Percentiles rank a stretch among this genome's conserved stretches.
Evolutionary conservation across 1,139 yeast species (phyloP).

Genomic region (Nadsonia starkeyi-henricii): DNA sequence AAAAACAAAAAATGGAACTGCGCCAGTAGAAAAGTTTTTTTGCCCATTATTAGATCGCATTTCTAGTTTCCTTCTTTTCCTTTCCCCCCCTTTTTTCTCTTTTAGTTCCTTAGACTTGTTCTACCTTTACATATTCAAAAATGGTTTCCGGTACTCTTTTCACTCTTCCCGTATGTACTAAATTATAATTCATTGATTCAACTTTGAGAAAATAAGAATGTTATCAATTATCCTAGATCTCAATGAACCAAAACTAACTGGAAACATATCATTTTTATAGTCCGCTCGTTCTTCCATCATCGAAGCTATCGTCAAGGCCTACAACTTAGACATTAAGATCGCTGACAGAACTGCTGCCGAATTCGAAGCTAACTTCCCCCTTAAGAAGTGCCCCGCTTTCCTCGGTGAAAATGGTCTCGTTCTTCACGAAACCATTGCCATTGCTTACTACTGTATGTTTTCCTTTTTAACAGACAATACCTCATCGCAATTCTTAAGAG

Average conservation of each 20-base stretch:
- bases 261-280: constrained; percentile 10
- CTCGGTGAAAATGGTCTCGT: constrained; percentile 68
- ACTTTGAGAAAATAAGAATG: no score
- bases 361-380: constrained; percentile 53
- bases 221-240: no score
- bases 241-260: constrained; percentile 2
- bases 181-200: no score
- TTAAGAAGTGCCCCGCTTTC: constrained; percentile 63
- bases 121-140: neutral
- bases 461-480: neutral
- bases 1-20: neutral
- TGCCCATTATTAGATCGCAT: neutral
- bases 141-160: neutral
- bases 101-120: neutral
- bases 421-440: constrained; percentile 68
- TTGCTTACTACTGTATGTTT: constrained; percentile 32
- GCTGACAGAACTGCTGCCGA: constrained; percentile 33
- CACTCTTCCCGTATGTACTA: neutral
- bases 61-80: neutral
- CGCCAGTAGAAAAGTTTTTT: neutral
- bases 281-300: constrained; percentile 30
- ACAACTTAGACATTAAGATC: constrained; percentile 56
- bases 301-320: constrained; percentile 52
- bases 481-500: no score
- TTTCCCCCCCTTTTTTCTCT: neutral